Evolutionary conservation across 805 yeast species (phyloP).

Genomic region (Cyberlindnera euphorbiiphila): DNA sequence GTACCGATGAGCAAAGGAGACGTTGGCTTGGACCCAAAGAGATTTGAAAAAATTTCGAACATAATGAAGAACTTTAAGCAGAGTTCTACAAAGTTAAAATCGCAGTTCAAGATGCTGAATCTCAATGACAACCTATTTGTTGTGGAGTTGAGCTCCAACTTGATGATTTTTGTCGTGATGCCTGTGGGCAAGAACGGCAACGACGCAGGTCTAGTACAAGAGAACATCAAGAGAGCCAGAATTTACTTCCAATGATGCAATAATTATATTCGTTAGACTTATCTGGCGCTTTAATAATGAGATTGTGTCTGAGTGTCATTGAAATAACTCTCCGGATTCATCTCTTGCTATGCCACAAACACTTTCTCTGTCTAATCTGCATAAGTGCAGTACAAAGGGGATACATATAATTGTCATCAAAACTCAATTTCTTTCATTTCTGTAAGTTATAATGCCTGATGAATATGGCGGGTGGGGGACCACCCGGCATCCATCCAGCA

Average conservation of each 20-base stretch:
- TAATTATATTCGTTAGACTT: background rate
- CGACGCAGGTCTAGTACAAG: slow-evolving; percentile 44
- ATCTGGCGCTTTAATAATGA: background rate
- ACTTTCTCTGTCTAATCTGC: no score
- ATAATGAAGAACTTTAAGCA: slow-evolving; percentile 93
- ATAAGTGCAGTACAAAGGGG: no score
- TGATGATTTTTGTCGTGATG: slow-evolving; percentile 59
- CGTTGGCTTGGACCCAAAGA: slow-evolving; percentile 67
- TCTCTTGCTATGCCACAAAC: no score
- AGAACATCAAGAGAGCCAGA: slow-evolving; percentile 55
- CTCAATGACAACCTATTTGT: slow-evolving; percentile 56
- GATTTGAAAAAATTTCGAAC: slow-evolving; percentile 91
- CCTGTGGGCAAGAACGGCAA: slow-evolving; percentile 35
- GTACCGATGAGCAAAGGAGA: slow-evolving; percentile 12
- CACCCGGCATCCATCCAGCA: no score
- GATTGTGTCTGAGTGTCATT: no score
- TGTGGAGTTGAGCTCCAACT: slow-evolving; percentile 54
- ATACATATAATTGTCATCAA: no score
- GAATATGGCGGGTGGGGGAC: no score
- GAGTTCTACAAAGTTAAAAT: slow-evolving; percentile 79
- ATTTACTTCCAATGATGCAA: slow-evolving; percentile 41
- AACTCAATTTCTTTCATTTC: no score
- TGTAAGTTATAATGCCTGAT: no score
- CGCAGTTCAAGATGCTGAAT: slow-evolving; percentile 75
- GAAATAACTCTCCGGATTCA: no score